Percentiles rank a stretch among this genome's conserved stretches.
These are phyloP conservation scores for Thielaviopsis musarum DNA, from an alignment of 2,329 filamentous ascomycete species.

Conservation along the genomic window DNA sequence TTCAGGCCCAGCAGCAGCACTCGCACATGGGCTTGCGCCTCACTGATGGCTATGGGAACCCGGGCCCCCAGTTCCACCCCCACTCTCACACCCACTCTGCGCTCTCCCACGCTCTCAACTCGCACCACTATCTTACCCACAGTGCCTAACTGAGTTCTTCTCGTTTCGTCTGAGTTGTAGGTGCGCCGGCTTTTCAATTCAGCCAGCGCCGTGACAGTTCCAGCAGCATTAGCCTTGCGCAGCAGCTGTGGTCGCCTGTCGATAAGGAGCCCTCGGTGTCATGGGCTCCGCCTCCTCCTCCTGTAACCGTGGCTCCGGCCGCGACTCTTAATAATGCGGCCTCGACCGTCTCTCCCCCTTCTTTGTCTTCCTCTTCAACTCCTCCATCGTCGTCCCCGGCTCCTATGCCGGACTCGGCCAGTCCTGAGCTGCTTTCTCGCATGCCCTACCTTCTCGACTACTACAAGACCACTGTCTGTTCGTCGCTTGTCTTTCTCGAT, in stretches of 20 bases:
- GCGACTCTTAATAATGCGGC: background rate
- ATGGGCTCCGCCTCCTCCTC: background rate
- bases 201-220: background rate
- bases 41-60: background rate
- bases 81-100: background rate
- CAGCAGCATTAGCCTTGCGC: background rate
- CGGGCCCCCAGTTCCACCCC: background rate
- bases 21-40: background rate
- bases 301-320: background rate
- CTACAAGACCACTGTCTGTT: constrained; percentile 83
- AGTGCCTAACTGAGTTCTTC: background rate
- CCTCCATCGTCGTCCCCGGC: background rate
- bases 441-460: constrained; percentile 86
- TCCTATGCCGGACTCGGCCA: background rate
- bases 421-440: constrained; percentile 42
- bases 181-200: background rate
- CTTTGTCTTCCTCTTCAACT: background rate
- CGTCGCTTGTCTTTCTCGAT: constrained; percentile 83
- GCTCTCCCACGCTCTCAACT: background rate
- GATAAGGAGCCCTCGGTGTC: background rate
- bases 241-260: background rate
- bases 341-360: background rate
- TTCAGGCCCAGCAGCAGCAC: background rate
- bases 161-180: background rate
- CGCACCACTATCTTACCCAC: background rate